These are phyloP conservation scores for Fusarium sp. DNA, from an alignment of 2,329 filamentous ascomycete genomes.

Conservation along the genomic window DNA sequence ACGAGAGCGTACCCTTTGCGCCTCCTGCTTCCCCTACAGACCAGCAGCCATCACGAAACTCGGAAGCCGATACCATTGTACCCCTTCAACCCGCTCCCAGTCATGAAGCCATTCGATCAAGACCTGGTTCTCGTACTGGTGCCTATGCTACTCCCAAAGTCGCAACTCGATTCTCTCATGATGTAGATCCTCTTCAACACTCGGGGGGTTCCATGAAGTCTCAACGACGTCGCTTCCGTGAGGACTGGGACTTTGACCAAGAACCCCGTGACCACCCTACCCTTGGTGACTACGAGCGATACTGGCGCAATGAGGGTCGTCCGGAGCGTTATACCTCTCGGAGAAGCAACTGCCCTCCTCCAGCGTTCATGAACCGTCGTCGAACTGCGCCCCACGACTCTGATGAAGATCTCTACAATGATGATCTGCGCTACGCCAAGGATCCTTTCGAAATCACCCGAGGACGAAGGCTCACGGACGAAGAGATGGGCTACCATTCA, in stretches of 20 bases:
- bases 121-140: conserved; percentile 33
- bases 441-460: conserved; percentile 26
- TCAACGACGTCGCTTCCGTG: conserved; percentile 34
- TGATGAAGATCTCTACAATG: conserved; percentile 38
- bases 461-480: conserved; percentile 33
- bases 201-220: conserved; percentile 36
- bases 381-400: conserved; percentile 36
- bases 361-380: conserved; percentile 38
- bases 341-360: conserved; percentile 38
- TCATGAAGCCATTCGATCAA: conserved; percentile 30
- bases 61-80: conserved; percentile 35
- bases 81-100: conserved; percentile 34
- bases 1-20: conserved; percentile 28
- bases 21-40: conserved; percentile 18
- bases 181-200: conserved; percentile 36
- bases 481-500: conserved; percentile 37
- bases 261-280: conserved; percentile 28
- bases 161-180: conserved; percentile 30
- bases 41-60: conserved; percentile 13
- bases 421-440: conserved; percentile 31
- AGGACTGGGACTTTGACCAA: conserved; percentile 41
- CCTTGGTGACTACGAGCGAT: conserved; percentile 38
- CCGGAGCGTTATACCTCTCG: conserved; percentile 38
- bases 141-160: conserved; percentile 26
- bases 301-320: conserved; percentile 39